A percentile compares a stretch with the other conserved stretches of the same genome.
phyloP scores from a whole-genome alignment of 345 rosid species.

The Acer campestre region DNA sequence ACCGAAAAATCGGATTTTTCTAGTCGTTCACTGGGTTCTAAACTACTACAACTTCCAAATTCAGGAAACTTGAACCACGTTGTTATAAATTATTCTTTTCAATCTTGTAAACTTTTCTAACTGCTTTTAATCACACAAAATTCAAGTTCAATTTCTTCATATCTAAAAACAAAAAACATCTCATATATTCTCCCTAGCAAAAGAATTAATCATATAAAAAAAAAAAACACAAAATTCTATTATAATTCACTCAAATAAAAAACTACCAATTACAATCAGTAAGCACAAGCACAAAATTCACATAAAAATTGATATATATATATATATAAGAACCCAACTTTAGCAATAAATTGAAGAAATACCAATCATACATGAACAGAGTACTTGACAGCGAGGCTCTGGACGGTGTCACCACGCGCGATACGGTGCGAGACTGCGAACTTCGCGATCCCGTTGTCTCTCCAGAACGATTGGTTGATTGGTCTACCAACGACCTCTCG shows the following conservation, averaged over 20 bases:
- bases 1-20: too few species aligned
- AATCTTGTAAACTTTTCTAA: not conserved
- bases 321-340: not conserved
- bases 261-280: too few species aligned
- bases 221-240: too few species aligned
- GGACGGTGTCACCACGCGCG: constrained; percentile 61
- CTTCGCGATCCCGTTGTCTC: constrained; percentile 68
- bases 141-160: not conserved
- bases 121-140: not conserved
- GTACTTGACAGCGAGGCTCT: constrained; percentile 84
- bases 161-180: too few species aligned
- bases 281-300: not conserved
- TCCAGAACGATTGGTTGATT: constrained; percentile 63
- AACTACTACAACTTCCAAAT: not conserved
- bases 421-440: constrained; percentile 82
- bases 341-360: not conserved
- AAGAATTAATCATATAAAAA: too few species aligned
- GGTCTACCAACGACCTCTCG: constrained; percentile 69
- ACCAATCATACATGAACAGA: constrained; percentile 68
- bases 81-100: too few species aligned
- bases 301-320: not conserved
- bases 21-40: too few species aligned
- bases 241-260: too few species aligned
- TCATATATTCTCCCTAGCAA: too few species aligned
- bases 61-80: not conserved